Percentiles rank a stretch among this genome's conserved stretches.
Conservation (phyloP, 2,329 filamentous ascomycete species). For the Fusarium cyanostomum region DNA sequence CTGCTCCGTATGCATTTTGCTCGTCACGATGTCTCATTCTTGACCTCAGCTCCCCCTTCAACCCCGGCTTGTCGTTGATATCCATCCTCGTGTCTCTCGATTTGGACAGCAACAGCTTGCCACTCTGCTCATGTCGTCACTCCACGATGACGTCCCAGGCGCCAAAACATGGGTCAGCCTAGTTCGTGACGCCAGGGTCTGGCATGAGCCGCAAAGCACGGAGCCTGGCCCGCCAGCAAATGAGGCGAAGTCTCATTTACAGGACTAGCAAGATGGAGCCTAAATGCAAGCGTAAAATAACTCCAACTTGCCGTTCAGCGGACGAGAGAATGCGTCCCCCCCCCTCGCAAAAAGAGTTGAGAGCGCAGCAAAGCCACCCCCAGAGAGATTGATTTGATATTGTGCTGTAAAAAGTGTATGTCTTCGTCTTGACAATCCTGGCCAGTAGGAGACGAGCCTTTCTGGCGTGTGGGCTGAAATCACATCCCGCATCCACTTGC, state of each 20-base stretch:
- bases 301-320: too few species aligned
- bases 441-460: conserved; percentile 25
- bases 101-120: neutral
- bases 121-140: conserved; percentile 23
- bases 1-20: neutral
- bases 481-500: neutral
- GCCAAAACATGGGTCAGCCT: conserved; percentile 8
- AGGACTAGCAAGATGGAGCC: too few species aligned
- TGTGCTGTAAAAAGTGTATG: conserved; percentile 41
- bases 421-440: conserved; percentile 19
- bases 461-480: conserved; percentile 7
- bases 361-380: too few species aligned
- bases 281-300: too few species aligned
- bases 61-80: neutral
- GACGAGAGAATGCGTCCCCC: neutral
- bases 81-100: neutral
- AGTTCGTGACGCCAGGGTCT: conserved; percentile 22
- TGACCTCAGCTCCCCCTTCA: neutral
- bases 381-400: conserved; percentile 5
- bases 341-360: too few species aligned
- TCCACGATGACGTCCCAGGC: conserved; percentile 27
- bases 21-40: conserved; percentile 20
- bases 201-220: conserved; percentile 15
- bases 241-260: neutral
- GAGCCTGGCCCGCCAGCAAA: neutral